Evolutionary conservation across 805 yeast species (phyloP).

Genomic region (Metschnikowia kunwiensis): DNA sequence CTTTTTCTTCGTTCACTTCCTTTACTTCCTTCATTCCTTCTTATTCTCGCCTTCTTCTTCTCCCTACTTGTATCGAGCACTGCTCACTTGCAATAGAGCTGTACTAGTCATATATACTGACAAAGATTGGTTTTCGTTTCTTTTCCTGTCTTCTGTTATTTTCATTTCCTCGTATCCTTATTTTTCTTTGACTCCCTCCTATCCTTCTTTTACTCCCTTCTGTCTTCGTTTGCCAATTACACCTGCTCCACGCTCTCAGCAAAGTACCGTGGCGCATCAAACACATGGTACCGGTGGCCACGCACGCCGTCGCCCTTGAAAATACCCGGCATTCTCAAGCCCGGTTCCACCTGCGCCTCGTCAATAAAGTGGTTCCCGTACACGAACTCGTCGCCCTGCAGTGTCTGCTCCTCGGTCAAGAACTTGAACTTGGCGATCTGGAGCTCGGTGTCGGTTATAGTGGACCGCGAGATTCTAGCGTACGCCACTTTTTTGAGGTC

Average conservation of each 20-base stretch:
- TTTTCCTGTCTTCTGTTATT: no score
- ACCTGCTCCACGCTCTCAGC: conserved; percentile 24
- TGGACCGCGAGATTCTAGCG: conserved; percentile 88
- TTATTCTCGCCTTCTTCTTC: no score
- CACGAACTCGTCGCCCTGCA: conserved; percentile 33
- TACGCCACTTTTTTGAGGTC: conserved; percentile 84
- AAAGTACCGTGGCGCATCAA: conserved; percentile 88
- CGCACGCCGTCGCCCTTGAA: conserved; percentile 91
- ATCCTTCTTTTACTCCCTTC: no score
- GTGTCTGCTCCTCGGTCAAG: conserved; percentile 35
- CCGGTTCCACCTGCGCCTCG: conserved; percentile 56
- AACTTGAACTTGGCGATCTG: conserved; percentile 91
- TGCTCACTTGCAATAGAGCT: no score
- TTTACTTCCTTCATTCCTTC: no score
- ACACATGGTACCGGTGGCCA: conserved; percentile 91
- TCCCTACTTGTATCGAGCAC: no score
- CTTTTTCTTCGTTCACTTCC: no score
- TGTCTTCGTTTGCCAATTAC: background rate
- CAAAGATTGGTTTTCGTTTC: no score
- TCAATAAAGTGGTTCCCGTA: conserved; percentile 57
- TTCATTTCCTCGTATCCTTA: no score
- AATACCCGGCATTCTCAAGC: conserved; percentile 68
- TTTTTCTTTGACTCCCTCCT: no score
- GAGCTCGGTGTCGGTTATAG: conserved; percentile 94
- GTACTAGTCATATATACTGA: no score